These are phyloP conservation scores for Pleurotus sapidus DNA, from an alignment of 768 basidiomycete genomes.

Conservation along the genomic window DNA sequence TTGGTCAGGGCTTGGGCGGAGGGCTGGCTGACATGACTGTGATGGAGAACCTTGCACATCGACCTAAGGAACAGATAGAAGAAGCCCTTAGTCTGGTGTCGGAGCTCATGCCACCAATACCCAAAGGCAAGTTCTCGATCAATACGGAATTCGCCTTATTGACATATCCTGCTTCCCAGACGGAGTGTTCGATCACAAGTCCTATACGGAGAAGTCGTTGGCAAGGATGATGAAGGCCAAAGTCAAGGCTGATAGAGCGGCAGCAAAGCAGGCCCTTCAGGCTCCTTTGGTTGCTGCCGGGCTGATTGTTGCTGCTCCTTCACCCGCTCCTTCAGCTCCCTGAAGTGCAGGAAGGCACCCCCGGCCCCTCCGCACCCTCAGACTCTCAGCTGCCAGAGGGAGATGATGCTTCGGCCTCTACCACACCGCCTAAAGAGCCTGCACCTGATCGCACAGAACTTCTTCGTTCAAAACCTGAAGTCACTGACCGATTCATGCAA, in stretches of 20 bases:
- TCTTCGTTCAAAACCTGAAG: slow-evolving; percentile 67
- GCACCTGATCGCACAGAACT: slow-evolving; percentile 67
- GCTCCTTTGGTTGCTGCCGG: slow-evolving; percentile 19
- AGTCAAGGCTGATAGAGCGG: slow-evolving; percentile 77
- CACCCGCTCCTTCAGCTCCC: slow-evolving; percentile 24
- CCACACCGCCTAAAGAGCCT: slow-evolving; percentile 30
- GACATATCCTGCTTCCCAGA: slow-evolving; percentile 43
- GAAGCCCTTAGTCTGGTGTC: slow-evolving; percentile 87
- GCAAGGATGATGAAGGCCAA: slow-evolving; percentile 75
- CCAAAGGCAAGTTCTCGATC: slow-evolving; percentile 62
- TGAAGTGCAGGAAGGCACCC: background rate
- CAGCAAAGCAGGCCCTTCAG: slow-evolving; percentile 52
- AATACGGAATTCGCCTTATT: background rate
- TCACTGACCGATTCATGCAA: slow-evolving; percentile 83
- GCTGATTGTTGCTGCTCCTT: background rate
- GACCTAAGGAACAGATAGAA: slow-evolving; percentile 96
- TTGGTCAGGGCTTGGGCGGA: slow-evolving; percentile 80
- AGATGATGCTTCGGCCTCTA: slow-evolving; percentile 26
- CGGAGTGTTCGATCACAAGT: slow-evolving; percentile 92
- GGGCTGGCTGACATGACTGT: slow-evolving; percentile 96
- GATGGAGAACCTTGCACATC: slow-evolving; percentile 94
- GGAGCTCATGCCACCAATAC: slow-evolving; percentile 90
- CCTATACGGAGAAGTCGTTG: slow-evolving; percentile 85
- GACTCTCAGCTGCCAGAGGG: slow-evolving; percentile 42
- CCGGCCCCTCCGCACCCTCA: slow-evolving; percentile 20